Evolutionary conservation across 2,329 filamentous ascomycete genomes (phyloP).

Genomic region (Clonostachys chloroleuca): DNA sequence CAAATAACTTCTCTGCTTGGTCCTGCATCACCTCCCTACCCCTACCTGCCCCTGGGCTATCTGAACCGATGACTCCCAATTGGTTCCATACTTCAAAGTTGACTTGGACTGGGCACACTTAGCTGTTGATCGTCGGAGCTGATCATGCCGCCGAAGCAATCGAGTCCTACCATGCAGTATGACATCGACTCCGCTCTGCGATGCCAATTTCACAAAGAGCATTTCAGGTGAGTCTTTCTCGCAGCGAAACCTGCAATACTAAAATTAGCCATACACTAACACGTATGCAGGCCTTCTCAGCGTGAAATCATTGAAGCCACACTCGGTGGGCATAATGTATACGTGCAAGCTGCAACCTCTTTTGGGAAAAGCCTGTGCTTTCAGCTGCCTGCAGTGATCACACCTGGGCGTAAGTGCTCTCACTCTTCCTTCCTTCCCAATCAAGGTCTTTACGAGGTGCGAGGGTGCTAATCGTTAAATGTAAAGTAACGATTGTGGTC

Average conservation of each 20-base stretch:
- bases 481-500: slow-evolving; percentile 78
- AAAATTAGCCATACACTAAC: background rate
- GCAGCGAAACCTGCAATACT: background rate
- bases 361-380: slow-evolving; percentile 95
- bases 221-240: slow-evolving; percentile 57
- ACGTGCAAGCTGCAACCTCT: slow-evolving; percentile 83
- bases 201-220: slow-evolving; percentile 66
- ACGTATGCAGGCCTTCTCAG: slow-evolving; percentile 63
- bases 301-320: slow-evolving; percentile 83
- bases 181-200: slow-evolving; percentile 74
- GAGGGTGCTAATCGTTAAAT: background rate
- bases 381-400: slow-evolving; percentile 83
- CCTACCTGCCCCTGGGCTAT: no score
- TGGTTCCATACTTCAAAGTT: no score
- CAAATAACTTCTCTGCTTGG: no score
- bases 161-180: background rate
- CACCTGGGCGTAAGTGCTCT: slow-evolving; percentile 67
- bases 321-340: slow-evolving; percentile 82
- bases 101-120: no score
- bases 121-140: no score
- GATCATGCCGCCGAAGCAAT: slow-evolving; percentile 19
- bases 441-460: background rate
- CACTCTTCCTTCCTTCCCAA: background rate
- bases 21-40: no score
- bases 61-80: no score